These are phyloP conservation scores for Helotiales sp. DNA, from an alignment of 2,329 filamentous ascomycete genomes.

Conservation along the genomic window DNA sequence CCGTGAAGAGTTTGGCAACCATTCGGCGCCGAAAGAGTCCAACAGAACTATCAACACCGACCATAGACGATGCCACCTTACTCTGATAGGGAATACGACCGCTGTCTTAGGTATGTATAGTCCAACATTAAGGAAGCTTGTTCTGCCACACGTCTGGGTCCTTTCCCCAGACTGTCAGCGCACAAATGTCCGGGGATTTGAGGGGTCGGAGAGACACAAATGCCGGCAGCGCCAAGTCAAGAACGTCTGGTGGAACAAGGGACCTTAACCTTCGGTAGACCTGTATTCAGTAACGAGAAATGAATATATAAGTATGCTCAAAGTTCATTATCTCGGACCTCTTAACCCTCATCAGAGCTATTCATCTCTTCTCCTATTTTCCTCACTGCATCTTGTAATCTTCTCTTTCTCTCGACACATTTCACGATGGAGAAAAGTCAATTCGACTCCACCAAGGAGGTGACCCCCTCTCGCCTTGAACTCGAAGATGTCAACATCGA, in stretches of 20 bases:
- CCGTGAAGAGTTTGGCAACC: neutral
- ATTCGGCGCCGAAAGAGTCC: neutral
- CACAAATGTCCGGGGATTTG: neutral
- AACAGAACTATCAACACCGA: neutral
- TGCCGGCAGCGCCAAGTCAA: neutral
- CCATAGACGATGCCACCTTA: neutral
- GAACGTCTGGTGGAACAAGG: neutral
- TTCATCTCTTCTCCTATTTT: neutral
- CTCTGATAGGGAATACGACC: neutral
- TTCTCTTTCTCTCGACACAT: neutral
- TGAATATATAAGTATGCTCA: slow-evolving; percentile 5
- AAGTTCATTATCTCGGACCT: neutral
- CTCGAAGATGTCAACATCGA: slow-evolving; percentile 12
- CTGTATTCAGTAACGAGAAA: neutral
- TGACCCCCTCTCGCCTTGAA: slow-evolving; percentile 10
- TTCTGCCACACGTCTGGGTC: neutral
- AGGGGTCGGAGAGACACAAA: neutral
- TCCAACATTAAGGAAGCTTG: neutral
- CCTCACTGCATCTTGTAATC: neutral
- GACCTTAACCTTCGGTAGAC: neutral
- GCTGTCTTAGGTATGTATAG: neutral
- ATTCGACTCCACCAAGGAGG: slow-evolving; percentile 2
- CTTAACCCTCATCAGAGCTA: neutral
- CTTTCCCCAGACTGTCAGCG: neutral
- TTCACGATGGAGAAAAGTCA: slow-evolving; percentile 9